Conservation (phyloP, 1,139 yeast genomes). For the Saccharomyces hybrid region DNA sequence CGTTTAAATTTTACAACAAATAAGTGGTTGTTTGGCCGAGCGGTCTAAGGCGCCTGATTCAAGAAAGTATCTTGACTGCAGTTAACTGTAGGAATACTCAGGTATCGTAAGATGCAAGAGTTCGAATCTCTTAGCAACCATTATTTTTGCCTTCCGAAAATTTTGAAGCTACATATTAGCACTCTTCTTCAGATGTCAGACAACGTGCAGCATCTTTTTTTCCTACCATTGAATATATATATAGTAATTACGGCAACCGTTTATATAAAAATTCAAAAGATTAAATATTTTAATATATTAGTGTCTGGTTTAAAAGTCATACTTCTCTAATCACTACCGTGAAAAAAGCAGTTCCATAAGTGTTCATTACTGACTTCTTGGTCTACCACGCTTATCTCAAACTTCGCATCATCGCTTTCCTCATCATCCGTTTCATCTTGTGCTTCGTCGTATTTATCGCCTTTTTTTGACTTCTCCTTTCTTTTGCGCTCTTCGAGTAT, state of each 20-base stretch:
- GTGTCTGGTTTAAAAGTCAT: neutral
- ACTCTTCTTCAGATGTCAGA: neutral
- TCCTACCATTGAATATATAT: too few species aligned
- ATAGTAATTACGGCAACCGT: neutral
- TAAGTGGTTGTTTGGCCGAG: constrained; percentile 9
- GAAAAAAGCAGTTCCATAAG: constrained; percentile 28
- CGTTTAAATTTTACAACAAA: neutral
- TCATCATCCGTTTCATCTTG: constrained; percentile 4
- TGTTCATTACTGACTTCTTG: constrained; percentile 26
- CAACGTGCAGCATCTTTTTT: neutral
- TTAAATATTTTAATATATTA: neutral
- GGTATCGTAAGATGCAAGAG: constrained; percentile 10
- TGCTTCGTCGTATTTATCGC: neutral
- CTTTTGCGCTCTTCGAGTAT: constrained; percentile 18
- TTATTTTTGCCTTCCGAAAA: neutral
- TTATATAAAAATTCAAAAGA: neutral
- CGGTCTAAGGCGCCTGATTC: constrained; percentile 11
- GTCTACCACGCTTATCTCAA: constrained; percentile 23
- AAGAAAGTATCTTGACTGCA: constrained; percentile 2
- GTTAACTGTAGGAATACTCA: constrained; percentile 7
- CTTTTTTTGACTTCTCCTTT: neutral
- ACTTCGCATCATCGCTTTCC: constrained; percentile 9
- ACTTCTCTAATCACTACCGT: neutral
- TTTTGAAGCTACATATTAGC: neutral
- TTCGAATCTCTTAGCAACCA: constrained; percentile 9